phyloP scores from a whole-genome alignment of 2,329 filamentous ascomycete species.

The Paraphoma chrysanthemicola region DNA sequence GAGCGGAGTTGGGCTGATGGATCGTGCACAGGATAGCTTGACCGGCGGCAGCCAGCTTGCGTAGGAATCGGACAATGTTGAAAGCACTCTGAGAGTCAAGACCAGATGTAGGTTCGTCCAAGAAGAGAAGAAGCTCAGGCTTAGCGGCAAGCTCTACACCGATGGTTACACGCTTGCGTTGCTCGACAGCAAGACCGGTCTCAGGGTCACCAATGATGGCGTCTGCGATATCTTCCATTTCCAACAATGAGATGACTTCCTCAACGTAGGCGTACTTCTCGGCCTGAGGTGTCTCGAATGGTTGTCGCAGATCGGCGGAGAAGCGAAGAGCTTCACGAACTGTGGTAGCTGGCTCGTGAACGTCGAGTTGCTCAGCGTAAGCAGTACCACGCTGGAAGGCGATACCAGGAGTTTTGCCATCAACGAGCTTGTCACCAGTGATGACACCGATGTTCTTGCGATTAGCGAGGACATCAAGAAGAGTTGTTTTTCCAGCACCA shows the following conservation, averaged over 20 bases:
- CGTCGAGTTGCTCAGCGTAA: slow-evolving; percentile 71
- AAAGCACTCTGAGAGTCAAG: slow-evolving; percentile 76
- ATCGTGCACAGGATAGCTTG: slow-evolving; percentile 92
- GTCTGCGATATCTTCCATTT: slow-evolving; percentile 71
- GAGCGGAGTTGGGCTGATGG: slow-evolving; percentile 83
- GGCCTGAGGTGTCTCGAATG: slow-evolving; percentile 61
- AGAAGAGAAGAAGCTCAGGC: slow-evolving; percentile 76
- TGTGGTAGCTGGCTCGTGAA: slow-evolving; percentile 67
- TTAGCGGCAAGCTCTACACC: slow-evolving; percentile 68
- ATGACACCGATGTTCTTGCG: slow-evolving; percentile 72
- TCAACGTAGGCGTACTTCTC: slow-evolving; percentile 73
- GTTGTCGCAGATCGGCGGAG: slow-evolving; percentile 69
- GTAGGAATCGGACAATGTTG: slow-evolving; percentile 80
- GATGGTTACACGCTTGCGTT: slow-evolving; percentile 67
- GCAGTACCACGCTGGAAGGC: slow-evolving; percentile 70
- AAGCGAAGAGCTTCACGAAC: slow-evolving; percentile 73
- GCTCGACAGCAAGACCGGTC: slow-evolving; percentile 69
- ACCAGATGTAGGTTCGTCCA: slow-evolving; percentile 80
- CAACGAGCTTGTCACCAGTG: slow-evolving; percentile 67
- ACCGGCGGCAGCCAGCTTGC: slow-evolving; percentile 77
- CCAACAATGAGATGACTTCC: slow-evolving; percentile 68
- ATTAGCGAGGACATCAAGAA: slow-evolving; percentile 76
- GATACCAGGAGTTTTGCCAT: slow-evolving; percentile 63
- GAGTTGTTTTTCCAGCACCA: slow-evolving; percentile 84
- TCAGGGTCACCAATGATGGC: slow-evolving; percentile 69